Conservation (phyloP, 306 rosid genomes). For the Casuarina cunninghamiana region DNA sequence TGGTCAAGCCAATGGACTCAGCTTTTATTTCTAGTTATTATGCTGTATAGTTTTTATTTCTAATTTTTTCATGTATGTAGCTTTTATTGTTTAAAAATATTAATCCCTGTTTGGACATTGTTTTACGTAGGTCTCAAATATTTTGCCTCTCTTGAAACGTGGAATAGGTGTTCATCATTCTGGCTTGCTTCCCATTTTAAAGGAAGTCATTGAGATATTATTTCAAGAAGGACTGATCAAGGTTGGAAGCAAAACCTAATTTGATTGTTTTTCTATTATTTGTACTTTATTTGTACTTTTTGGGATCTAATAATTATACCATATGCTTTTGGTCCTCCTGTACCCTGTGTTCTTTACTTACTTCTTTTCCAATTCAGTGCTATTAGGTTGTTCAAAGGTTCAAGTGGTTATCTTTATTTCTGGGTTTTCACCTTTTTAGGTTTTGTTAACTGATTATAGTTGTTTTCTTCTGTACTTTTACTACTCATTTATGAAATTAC, state of each 20-base stretch:
- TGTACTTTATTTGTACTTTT: constrained; percentile 1
- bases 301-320: background rate
- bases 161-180: constrained; percentile 99
- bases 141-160: constrained; percentile 92
- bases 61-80: background rate
- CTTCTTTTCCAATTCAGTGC: constrained; percentile 1
- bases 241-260: constrained; percentile 47
- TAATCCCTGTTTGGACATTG: constrained; percentile 11
- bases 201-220: constrained; percentile 92
- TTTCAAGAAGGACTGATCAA: constrained; percentile 97
- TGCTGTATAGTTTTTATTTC: background rate
- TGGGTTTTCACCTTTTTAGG: background rate
- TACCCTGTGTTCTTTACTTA: background rate
- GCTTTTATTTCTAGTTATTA: background rate
- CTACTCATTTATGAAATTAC: background rate
- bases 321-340: background rate
- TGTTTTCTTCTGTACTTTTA: constrained; percentile 1
- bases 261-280: constrained; percentile 1
- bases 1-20: too few species aligned
- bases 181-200: constrained; percentile 94
- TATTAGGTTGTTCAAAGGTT: background rate
- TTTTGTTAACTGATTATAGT: background rate
- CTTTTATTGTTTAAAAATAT: constrained; percentile 10
- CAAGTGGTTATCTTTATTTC: background rate
- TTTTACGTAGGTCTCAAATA: constrained; percentile 68